These are phyloP conservation scores for Hymenotorrendiella dingleyae DNA, from an alignment of 2,329 filamentous ascomycete species.

Conservation along the genomic window DNA sequence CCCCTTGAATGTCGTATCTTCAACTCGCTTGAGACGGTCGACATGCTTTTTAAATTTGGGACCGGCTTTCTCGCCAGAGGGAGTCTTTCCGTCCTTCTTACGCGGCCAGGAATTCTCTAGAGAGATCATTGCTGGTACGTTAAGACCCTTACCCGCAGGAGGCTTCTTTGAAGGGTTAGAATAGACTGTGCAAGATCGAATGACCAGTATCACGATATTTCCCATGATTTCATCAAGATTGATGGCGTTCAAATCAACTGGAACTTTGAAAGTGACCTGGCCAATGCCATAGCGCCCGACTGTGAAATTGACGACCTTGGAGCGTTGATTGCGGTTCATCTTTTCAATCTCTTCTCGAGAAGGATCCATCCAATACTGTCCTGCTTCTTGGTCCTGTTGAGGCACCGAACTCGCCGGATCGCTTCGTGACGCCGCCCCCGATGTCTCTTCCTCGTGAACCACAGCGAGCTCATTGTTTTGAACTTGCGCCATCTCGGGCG, in stretches of 20 bases:
- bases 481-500: conserved; percentile 64
- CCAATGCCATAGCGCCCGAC: conserved; percentile 82
- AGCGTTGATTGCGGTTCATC: conserved; percentile 58
- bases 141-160: conserved; percentile 77
- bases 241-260: conserved; percentile 76
- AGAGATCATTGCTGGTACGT: conserved; percentile 82
- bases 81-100: conserved; percentile 51
- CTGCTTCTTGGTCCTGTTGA: conserved; percentile 39
- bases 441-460: conserved; percentile 64
- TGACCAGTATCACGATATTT: conserved; percentile 67
- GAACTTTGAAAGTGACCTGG: conserved; percentile 71
- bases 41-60: conserved; percentile 74
- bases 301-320: conserved; percentile 66
- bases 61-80: conserved; percentile 52
- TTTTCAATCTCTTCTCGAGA: conserved; percentile 58
- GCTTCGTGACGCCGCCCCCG: conserved; percentile 22
- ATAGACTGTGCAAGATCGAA: conserved; percentile 85
- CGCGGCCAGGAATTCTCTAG: conserved; percentile 93
- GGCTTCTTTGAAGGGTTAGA: conserved; percentile 69
- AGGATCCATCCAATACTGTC: conserved; percentile 84
- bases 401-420: conserved; percentile 6
- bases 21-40: conserved; percentile 70
- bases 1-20: conserved; percentile 72
- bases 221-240: conserved; percentile 75
- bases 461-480: conserved; percentile 69